Evolutionary conservation across 176 grass and related monocot species (phyloP), one percentile per base, ranked within the genome.

Genomic region (Thinopyrum elongatum): DNA sequence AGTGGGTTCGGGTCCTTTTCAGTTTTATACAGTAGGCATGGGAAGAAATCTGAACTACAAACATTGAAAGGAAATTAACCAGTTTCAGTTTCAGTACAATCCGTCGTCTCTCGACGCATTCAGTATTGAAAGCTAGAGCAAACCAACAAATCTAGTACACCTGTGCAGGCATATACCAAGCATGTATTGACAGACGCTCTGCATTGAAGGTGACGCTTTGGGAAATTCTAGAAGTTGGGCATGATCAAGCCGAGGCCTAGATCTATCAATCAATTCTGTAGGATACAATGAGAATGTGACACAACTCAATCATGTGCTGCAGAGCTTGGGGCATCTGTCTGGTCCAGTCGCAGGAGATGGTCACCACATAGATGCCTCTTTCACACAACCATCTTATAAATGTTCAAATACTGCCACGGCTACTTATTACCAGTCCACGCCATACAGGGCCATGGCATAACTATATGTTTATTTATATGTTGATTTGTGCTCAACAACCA

Each of bases 281-380:
- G 59, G 75, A 90, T 77, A 76, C 30, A 70, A 31, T 47, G 0
- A 2, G 4, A 47, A 83, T 74, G 57, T 27, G 26, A 83, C 71
- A 82, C 44, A 60, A 42, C 44, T 74, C 72, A 81, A 90, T 46
- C 74, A 84, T 74, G 84, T n/a, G 76, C 28, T n/a, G 46, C 35
- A 80, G 34, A 79, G 25, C 27, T 71, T 72, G 33, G 22, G 46
- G 28, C 27, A 65, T 14, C 25, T 80, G 3, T 67, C 72, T 13
- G 47, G 61, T 86, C 55, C 12, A 63, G 55, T 28, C 64, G 51
- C n/a, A 80, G 36, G 5, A 76, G 17, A 81, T 70, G 60, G 14
- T 62, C 76, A 63, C 30, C 70, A 80, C 25, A 27, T 33, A 89
- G 26, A 47, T 23, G 61, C 25, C 60, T 16, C 22, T 91, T 79